Evolutionary conservation across 2,329 filamentous ascomycete species (phyloP).

Genomic region (Sporothrix globosa): DNA sequence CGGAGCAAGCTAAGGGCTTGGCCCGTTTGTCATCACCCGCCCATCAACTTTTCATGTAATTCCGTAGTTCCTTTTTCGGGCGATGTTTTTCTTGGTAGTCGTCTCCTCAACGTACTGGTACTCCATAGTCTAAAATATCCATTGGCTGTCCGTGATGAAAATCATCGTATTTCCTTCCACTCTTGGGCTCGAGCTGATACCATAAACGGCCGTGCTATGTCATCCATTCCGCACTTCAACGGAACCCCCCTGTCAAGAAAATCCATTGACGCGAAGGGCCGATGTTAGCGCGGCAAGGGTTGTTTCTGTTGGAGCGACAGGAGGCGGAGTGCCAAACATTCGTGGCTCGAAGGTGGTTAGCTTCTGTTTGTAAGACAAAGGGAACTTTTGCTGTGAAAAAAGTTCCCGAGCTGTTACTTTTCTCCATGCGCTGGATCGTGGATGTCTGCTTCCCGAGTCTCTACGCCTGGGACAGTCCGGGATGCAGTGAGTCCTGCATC

Average conservation of each 20-base stretch:
- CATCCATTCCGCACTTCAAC: background rate
- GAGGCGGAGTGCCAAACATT: background rate
- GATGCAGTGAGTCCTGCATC: too few relatives aligned
- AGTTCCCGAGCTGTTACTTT: slow-evolving; percentile 18
- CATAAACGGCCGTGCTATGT: background rate
- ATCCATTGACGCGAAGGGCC: slow-evolving; percentile 1
- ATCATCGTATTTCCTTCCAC: background rate
- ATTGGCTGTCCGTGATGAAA: background rate
- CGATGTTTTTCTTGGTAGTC: too few relatives aligned
- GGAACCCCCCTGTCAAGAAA: slow-evolving; percentile 1
- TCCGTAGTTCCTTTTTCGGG: background rate
- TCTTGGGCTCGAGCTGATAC: slow-evolving; percentile 1
- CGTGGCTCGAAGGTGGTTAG: background rate
- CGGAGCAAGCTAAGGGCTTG: background rate
- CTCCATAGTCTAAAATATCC: too few relatives aligned
- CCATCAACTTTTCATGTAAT: too few relatives aligned
- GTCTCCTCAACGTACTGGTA: too few relatives aligned
- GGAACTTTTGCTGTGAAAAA: background rate
- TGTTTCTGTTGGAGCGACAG: background rate
- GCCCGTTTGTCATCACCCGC: background rate
- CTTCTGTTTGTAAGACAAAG: background rate
- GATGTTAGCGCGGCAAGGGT: slow-evolving; percentile 10
- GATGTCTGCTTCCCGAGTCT: slow-evolving; percentile 1
- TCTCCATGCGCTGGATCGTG: slow-evolving; percentile 6
- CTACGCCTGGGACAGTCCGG: background rate